A percentile compares a stretch with the other conserved stretches of the same genome.
Evolutionary conservation across 2,329 filamentous ascomycete species (phyloP).

Genomic region (Sclerotinia nivalis): DNA sequence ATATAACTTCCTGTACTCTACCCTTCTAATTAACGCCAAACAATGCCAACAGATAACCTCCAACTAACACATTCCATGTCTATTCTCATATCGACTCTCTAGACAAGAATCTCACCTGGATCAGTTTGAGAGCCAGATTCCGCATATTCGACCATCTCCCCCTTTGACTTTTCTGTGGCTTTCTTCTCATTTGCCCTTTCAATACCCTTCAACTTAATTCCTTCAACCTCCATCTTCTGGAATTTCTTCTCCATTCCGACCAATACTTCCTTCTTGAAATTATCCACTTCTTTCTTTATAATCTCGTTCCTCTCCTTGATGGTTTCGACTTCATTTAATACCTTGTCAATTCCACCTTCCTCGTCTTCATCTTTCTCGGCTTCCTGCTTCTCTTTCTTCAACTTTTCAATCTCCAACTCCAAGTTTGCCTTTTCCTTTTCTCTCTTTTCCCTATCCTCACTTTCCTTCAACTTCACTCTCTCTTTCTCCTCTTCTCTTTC

Average conservation of each 20-base stretch:
- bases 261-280: not conserved
- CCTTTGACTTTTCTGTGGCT: not conserved
- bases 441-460: slow-evolving; percentile 34
- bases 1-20: not conserved
- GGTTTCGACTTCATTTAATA: not conserved
- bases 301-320: not conserved
- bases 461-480: slow-evolving; percentile 37
- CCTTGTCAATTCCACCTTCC: not conserved
- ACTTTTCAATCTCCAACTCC: slow-evolving; percentile 28
- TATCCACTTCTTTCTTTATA: slow-evolving; percentile 1
- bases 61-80: not conserved
- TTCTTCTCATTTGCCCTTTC: slow-evolving; percentile 11
- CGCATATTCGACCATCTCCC: slow-evolving; percentile 1
- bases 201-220: slow-evolving; percentile 10
- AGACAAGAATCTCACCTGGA: not conserved
- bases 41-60: no score
- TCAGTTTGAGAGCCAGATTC: slow-evolving; percentile 9
- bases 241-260: not conserved
- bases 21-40: not conserved
- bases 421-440: slow-evolving; percentile 31
- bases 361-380: not conserved
- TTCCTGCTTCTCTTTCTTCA: slow-evolving; percentile 25
- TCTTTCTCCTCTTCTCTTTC: slow-evolving; percentile 52
- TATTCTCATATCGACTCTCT: not conserved
- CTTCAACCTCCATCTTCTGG: slow-evolving; percentile 2